These are phyloP conservation scores for Colletotrichum limetticola DNA, from an alignment of 2,329 filamentous ascomycete genomes.

Conservation along the genomic window DNA sequence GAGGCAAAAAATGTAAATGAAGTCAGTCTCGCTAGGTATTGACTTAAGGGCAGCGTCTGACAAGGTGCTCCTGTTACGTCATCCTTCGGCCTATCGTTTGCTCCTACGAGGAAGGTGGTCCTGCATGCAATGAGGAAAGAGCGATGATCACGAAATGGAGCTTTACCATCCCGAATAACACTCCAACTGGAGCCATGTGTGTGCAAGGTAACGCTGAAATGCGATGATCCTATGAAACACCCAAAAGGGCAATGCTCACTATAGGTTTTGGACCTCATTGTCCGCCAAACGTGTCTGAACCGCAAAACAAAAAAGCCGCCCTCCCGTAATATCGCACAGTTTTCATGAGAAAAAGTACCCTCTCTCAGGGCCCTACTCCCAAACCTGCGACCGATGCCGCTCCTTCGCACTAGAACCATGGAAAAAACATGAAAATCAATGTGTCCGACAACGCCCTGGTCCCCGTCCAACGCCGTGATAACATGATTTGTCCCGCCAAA, in stretches of 20 bases:
- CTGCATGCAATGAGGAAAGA: background rate
- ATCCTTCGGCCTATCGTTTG: slow-evolving; percentile 3
- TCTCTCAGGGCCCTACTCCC: background rate
- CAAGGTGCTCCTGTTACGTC: slow-evolving; percentile 15
- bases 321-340: slow-evolving; percentile 2
- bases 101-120: background rate
- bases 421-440: background rate
- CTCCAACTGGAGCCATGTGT: background rate
- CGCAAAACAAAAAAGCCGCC: slow-evolving; percentile 13
- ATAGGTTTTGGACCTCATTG: background rate
- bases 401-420: background rate
- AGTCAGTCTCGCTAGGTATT: background rate
- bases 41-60: background rate
- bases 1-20: background rate
- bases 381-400: background rate
- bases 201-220: background rate
- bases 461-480: slow-evolving; percentile 30
- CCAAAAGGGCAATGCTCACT: background rate
- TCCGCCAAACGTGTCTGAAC: slow-evolving; percentile 2
- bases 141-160: background rate
- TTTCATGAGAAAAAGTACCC: background rate
- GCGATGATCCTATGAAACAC: slow-evolving; percentile 7
- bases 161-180: background rate
- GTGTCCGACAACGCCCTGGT: slow-evolving; percentile 26
- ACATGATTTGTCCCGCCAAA: slow-evolving; percentile 19